Evolutionary conservation across 1,284 basidiomycete genomes (phyloP).

Genomic region (Microbotryomycetes sp.): DNA sequence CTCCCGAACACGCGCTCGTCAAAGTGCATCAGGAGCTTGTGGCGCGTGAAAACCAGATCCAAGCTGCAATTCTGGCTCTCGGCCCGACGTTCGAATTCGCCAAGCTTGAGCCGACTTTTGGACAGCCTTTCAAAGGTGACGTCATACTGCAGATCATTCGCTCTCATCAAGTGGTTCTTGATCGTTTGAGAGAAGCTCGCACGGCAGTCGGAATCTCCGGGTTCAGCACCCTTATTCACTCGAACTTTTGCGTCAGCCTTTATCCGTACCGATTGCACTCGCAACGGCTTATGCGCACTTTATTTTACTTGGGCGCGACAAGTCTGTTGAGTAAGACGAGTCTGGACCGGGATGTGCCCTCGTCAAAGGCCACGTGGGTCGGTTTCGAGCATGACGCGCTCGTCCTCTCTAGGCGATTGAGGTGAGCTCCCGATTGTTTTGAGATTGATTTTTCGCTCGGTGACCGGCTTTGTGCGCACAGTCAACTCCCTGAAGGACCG

Average conservation of each 20-base stretch:
- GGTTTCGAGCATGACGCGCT: conserved; percentile 25
- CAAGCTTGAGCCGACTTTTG: conserved; percentile 21
- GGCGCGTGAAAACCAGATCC: conserved; percentile 21
- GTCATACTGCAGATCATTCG: conserved; percentile 22
- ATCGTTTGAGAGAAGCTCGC: conserved; percentile 35
- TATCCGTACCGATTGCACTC: conserved; percentile 28
- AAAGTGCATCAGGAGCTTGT: conserved; percentile 17
- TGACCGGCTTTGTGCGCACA: conserved; percentile 1
- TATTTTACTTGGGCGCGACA: conserved; percentile 23
- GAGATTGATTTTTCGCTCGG: no score
- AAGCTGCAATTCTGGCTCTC: conserved; percentile 13
- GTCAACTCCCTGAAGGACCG: conserved; percentile 15
- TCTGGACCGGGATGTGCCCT: conserved; percentile 23
- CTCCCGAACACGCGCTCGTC: conserved; percentile 15
- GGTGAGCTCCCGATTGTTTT: not conserved
- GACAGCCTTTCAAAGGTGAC: conserved; percentile 17
- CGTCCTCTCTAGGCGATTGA: conserved; percentile 9
- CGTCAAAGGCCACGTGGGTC: conserved; percentile 20
- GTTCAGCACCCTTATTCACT: conserved; percentile 19
- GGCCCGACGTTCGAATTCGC: conserved; percentile 24
- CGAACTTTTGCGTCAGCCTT: conserved; percentile 13
- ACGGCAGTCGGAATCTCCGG: conserved; percentile 34
- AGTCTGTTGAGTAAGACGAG: conserved; percentile 20
- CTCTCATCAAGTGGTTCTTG: conserved; percentile 4
- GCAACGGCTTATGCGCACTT: conserved; percentile 18